Percentiles rank a stretch among this genome's conserved stretches.
phyloP scores from a whole-genome alignment of 2,329 filamentous ascomycete genomes.

The Thelonectria discophora region DNA sequence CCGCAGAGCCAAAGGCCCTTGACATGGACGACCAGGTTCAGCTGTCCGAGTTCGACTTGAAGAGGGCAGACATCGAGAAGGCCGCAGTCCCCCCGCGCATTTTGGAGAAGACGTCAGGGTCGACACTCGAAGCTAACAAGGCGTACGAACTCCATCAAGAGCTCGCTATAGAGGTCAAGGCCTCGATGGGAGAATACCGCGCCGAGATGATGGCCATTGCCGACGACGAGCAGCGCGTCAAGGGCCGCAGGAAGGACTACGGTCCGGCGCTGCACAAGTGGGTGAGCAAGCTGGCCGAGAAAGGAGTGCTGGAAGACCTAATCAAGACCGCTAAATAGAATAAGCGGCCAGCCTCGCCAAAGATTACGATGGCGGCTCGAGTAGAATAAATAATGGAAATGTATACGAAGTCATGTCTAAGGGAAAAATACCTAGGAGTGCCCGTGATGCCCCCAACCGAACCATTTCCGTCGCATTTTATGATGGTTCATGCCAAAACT shows the following conservation, averaged over 20 bases:
- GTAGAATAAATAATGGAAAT: neutral
- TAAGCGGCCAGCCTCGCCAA: too few relatives aligned
- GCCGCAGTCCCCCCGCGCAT: slow-evolving; percentile 31
- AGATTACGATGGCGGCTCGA: neutral
- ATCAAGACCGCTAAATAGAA: slow-evolving; percentile 39
- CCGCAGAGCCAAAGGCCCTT: slow-evolving; percentile 35
- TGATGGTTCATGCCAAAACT: neutral
- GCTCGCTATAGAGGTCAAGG: slow-evolving; percentile 53
- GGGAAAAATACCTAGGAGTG: neutral
- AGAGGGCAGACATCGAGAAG: slow-evolving; percentile 36
- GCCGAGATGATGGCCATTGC: slow-evolving; percentile 57
- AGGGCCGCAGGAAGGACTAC: slow-evolving; percentile 71
- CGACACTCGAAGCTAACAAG: slow-evolving; percentile 28
- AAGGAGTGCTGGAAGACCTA: slow-evolving; percentile 64
- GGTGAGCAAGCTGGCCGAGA: slow-evolving; percentile 73
- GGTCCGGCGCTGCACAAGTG: slow-evolving; percentile 74
- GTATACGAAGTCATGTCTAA: neutral
- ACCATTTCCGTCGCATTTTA: neutral
- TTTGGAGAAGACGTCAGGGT: slow-evolving; percentile 24
- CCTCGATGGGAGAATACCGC: slow-evolving; percentile 56
- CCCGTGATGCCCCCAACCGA: too few relatives aligned
- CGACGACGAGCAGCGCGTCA: slow-evolving; percentile 62
- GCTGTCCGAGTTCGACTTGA: slow-evolving; percentile 46
- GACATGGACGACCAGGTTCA: slow-evolving; percentile 34
- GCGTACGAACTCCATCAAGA: slow-evolving; percentile 50